Conservation (phyloP, 495 filamentous ascomycete species). For the Aspergillus steynii region DNA sequence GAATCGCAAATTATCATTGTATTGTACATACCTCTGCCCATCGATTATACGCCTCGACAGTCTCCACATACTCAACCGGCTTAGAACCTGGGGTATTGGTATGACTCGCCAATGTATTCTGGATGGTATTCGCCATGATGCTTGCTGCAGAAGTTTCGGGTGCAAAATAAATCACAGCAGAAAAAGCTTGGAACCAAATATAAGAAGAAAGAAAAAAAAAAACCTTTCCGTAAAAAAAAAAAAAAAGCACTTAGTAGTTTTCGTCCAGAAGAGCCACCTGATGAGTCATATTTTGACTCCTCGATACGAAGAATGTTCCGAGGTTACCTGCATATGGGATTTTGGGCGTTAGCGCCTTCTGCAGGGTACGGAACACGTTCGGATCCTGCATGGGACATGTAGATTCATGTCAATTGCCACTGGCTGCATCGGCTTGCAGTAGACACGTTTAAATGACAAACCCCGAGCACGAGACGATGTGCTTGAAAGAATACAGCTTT, state of each 20-base stretch:
- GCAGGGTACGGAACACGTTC: not conserved
- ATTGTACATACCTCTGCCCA: slow-evolving; percentile 37
- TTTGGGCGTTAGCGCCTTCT: not conserved
- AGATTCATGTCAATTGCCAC: not conserved
- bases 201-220: not conserved
- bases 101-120: slow-evolving; percentile 23
- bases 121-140: slow-evolving; percentile 31
- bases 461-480: not conserved
- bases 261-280: not conserved
- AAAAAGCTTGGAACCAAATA: too few species aligned
- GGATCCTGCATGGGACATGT: not conserved
- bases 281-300: not conserved
- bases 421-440: not conserved
- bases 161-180: too few species aligned
- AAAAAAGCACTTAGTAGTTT: not conserved
- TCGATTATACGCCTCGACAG: slow-evolving; percentile 44
- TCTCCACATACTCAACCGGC: slow-evolving; percentile 34
- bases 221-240: not conserved
- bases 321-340: not conserved
- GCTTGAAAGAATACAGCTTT: not conserved
- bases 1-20: not conserved
- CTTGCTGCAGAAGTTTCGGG: too few species aligned
- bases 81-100: slow-evolving; percentile 5
- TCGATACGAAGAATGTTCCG: not conserved
- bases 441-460: not conserved